Evolutionary conservation across 495 filamentous ascomycete genomes (phyloP), one percentile per base, ranked within the genome.

Genomic region (Neurospora tetraspora): DNA sequence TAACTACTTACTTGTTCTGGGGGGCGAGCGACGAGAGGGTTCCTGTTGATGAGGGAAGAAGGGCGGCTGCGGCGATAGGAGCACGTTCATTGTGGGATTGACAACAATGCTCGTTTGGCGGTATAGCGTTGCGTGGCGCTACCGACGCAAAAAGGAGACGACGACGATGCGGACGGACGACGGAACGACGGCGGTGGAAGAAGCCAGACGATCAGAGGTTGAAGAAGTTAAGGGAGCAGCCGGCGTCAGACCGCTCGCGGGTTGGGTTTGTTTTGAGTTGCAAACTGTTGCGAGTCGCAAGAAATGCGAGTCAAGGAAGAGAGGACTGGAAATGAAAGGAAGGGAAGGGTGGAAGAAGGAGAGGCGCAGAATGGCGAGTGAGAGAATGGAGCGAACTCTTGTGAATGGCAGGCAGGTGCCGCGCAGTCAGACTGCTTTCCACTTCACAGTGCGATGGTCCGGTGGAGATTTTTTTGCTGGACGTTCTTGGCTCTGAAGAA

Each of bases 11-110:
- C 94, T 88, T 77, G 88, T 85, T 78, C 88, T 89, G 78, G 91
- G 84, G 71, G 91, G 89, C 74, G 93, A 92, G 80, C 88, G 87
- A 80, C 91, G 90, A 80, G 85, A 81, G 79, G 89, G 85, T 74
- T 90, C 88, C 84, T 93, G 89, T 77, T 92, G 92, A 82, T 92
- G 92, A 78, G 91, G 89, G 83, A 93, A 92, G 80, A 90, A 85
- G 77, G 91, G 86, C 76, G 91, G 91, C 73, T 87, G 84, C 71
- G 83, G 84, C 74, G 84, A 82, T 71, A 86, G 76, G 73, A 86
- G 75, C 70, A 85, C 82, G 75, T 86, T 87, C 86, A 87, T 88
- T 73, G 74, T 83, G 81, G 47, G 53, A 69, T 45, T 38, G 53
- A 71, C 70, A 36, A 14, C 27, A 65, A 65, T 65, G 53, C 53